Conservation (phyloP, 1,284 basidiomycete genomes). For the Ustilago loliicola region DNA sequence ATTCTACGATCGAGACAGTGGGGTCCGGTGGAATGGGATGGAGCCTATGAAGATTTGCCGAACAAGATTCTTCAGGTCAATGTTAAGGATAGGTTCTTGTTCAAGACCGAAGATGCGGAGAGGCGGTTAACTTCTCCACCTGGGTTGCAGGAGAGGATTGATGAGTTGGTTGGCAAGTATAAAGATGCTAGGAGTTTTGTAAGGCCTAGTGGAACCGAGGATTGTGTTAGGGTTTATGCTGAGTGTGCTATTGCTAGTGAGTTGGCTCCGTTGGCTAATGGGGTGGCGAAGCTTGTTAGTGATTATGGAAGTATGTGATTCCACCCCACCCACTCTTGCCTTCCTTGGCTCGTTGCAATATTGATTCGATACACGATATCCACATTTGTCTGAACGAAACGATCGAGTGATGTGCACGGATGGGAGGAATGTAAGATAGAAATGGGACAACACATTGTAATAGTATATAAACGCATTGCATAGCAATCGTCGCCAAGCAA, state of each 20-base stretch:
- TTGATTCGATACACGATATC: too few relatives aligned
- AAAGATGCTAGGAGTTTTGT: conserved; percentile 92
- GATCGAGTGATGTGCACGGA: too few relatives aligned
- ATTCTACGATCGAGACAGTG: conserved; percentile 80
- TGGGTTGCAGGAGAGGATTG: conserved; percentile 87
- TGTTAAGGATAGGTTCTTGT: conserved; percentile 84
- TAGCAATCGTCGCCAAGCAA: too few relatives aligned
- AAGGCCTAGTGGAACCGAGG: conserved; percentile 96
- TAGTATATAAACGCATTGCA: too few relatives aligned
- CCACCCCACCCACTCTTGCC: neutral
- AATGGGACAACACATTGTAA: too few relatives aligned
- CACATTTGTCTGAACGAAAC: too few relatives aligned
- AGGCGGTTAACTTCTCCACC: conserved; percentile 83
- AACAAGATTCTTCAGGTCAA: conserved; percentile 97
- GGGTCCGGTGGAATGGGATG: conserved; percentile 85
- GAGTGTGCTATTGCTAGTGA: conserved; percentile 83
- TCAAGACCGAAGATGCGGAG: conserved; percentile 95
- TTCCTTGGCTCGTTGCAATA: neutral
- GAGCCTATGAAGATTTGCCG: conserved; percentile 91
- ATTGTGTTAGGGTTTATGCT: conserved; percentile 97
- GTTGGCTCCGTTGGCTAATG: conserved; percentile 75
- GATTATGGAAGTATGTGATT: conserved; percentile 36
- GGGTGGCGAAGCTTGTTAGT: conserved; percentile 60
- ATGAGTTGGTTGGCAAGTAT: conserved; percentile 84
- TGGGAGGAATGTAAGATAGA: too few relatives aligned